These are phyloP conservation scores for Chrysanthemum lavandulifolium DNA, from an alignment of 129 eudicot species.

Conservation along the genomic window DNA sequence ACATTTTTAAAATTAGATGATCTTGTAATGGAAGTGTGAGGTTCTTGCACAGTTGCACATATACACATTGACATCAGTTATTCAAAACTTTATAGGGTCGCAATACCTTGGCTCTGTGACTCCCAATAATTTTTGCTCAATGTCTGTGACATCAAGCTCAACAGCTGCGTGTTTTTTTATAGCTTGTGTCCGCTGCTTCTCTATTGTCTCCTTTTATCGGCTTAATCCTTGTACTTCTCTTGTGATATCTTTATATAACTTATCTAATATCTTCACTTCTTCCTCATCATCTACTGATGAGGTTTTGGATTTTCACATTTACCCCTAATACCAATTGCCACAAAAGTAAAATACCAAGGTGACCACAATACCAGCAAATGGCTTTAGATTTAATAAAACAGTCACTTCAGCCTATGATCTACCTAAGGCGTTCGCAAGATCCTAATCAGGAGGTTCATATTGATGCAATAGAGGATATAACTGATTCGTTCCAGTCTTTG, in stretches of 20 bases:
- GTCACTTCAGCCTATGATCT: not conserved
- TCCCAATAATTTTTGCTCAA: constrained; percentile 60
- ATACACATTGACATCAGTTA: constrained; percentile 1
- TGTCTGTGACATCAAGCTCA: constrained; percentile 92
- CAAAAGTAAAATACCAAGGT: too few species aligned
- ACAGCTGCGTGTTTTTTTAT: constrained; percentile 69
- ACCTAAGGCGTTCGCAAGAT: not conserved
- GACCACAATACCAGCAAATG: too few species aligned
- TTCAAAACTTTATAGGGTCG: not conserved
- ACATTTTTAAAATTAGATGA: constrained; percentile 1
- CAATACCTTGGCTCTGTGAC: constrained; percentile 69
- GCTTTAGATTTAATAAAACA: not conserved
- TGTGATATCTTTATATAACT: too few species aligned
- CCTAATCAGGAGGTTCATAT: not conserved
- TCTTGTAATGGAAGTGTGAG: not conserved
- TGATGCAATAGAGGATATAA: constrained; percentile 30
- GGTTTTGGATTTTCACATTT: too few species aligned
- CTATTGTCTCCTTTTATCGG: constrained; percentile 81
- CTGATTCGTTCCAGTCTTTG: constrained; percentile 58
- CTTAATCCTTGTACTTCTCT: too few species aligned
- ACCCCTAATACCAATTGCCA: too few species aligned
- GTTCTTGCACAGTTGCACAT: not conserved
- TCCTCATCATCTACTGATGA: too few species aligned
- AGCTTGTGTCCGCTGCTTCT: constrained; percentile 77
- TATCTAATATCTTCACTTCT: too few species aligned